Evolutionary conservation across 345 rosid genomes (phyloP).

Genomic region (Gossypium anomalum): DNA sequence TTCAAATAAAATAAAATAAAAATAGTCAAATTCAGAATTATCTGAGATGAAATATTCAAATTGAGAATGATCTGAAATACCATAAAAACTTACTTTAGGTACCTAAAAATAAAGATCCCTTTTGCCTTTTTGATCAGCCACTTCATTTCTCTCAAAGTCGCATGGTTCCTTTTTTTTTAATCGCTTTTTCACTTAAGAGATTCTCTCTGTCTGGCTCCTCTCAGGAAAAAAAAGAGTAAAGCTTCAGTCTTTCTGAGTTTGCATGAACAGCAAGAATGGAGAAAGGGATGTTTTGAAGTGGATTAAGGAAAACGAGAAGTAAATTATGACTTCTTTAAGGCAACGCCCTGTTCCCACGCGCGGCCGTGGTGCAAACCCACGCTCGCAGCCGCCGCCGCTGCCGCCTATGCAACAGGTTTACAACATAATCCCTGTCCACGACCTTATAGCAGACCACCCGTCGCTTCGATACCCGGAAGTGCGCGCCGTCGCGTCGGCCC

Average conservation of each 20-base stretch:
- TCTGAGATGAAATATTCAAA: too few species aligned
- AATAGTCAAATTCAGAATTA: too few species aligned
- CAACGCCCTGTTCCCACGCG: conserved; percentile 36
- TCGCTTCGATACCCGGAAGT: conserved; percentile 71
- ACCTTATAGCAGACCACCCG: conserved; percentile 64
- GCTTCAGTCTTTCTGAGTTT: conserved; percentile 7
- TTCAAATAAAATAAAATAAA: too few species aligned
- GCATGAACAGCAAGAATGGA: not conserved
- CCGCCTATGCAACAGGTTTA: conserved; percentile 28
- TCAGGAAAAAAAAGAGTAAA: not conserved
- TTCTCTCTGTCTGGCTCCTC: not conserved
- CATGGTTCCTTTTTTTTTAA: not conserved
- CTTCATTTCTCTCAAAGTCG: not conserved
- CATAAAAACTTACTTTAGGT: not conserved
- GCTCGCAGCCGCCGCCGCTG: conserved; percentile 12
- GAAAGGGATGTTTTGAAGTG: conserved; percentile 1
- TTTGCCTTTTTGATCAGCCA: not conserved
- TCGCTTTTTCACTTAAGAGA: not conserved
- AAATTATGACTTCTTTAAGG: conserved; percentile 23
- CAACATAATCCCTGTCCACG: conserved; percentile 81
- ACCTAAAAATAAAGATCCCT: not conserved
- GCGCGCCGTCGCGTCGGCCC: conserved; percentile 62
- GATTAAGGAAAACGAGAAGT: not conserved
- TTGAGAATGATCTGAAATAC: not conserved
- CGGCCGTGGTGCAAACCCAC: conserved; percentile 18